These are phyloP conservation scores for Lentithecium fluviatile DNA, from an alignment of 495 filamentous ascomycete species.

Conservation along the genomic window DNA sequence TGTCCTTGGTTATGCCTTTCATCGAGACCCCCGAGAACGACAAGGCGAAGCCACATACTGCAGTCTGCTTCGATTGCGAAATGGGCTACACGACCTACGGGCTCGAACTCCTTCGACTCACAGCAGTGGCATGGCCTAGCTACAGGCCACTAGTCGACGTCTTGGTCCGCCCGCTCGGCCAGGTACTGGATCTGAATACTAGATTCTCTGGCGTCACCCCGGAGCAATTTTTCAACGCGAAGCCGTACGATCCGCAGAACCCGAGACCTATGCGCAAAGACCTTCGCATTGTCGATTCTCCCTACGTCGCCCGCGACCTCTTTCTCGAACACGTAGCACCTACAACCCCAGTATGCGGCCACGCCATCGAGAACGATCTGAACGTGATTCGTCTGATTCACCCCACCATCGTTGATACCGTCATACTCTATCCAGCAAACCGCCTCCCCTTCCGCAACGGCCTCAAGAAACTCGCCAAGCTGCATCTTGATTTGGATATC, in stretches of 20 bases:
- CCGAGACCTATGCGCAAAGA: constrained; percentile 31
- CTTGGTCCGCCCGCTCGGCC: constrained; percentile 78
- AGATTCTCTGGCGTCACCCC: constrained; percentile 81
- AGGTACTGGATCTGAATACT: constrained; percentile 85
- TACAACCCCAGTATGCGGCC: constrained; percentile 79
- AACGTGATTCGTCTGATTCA: constrained; percentile 81
- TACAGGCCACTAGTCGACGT: constrained; percentile 76
- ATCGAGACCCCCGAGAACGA: constrained; percentile 67
- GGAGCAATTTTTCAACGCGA: constrained; percentile 68
- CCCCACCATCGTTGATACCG: constrained; percentile 79
- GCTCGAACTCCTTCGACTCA: constrained; percentile 84
- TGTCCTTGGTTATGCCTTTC: constrained; percentile 79
- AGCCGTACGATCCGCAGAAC: constrained; percentile 51
- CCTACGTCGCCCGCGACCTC: constrained; percentile 66
- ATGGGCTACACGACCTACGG: constrained; percentile 93
- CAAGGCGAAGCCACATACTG: constrained; percentile 38
- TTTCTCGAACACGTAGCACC: constrained; percentile 70
- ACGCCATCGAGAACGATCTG: constrained; percentile 93
- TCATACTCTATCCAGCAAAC: constrained; percentile 76
- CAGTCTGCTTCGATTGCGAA: constrained; percentile 90
- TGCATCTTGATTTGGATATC: constrained; percentile 67
- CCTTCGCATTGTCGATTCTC: constrained; percentile 70
- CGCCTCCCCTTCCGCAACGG: constrained; percentile 75
- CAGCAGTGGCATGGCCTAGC: constrained; percentile 80
- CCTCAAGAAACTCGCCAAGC: constrained; percentile 66